A percentile compares a stretch with the other conserved stretches of the same genome.
phyloP scores from a whole-genome alignment of 768 basidiomycete genomes.

The Mycena albidolilacea region DNA sequence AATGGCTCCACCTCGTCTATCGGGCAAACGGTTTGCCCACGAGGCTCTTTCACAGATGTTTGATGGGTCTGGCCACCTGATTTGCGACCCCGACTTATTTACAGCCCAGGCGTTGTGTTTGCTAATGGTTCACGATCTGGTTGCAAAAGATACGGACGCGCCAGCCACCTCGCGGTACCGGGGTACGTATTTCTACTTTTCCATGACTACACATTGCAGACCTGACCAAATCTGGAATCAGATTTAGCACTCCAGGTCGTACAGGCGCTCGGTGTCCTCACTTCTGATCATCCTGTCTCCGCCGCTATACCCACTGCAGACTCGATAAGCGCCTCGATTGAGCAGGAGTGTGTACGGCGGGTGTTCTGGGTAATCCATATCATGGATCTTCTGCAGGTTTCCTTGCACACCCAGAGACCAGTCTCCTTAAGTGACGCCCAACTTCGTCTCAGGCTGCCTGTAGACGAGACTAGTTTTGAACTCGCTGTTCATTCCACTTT shows the following conservation, averaged over 20 bases:
- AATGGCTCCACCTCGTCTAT: constrained; percentile 53
- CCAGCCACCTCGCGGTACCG: constrained; percentile 63
- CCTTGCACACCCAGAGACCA: constrained; percentile 40
- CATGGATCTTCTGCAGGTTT: constrained; percentile 63
- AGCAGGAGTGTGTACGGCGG: constrained; percentile 85
- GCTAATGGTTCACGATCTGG: constrained; percentile 77
- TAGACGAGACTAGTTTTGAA: constrained; percentile 87
- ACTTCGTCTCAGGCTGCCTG: constrained; percentile 77
- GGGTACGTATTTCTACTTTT: constrained; percentile 53
- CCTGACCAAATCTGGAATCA: constrained; percentile 36
- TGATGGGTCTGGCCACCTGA: constrained; percentile 74
- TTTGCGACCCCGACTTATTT: constrained; percentile 74
- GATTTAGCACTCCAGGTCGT: constrained; percentile 79
- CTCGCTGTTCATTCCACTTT: constrained; percentile 72
- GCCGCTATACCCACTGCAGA: constrained; percentile 72
- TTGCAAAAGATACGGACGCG: constrained; percentile 58
- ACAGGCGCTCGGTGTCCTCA: constrained; percentile 75
- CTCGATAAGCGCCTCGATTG: constrained; percentile 73
- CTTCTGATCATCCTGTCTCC: constrained; percentile 71
- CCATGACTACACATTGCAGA: neutral
- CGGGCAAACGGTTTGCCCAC: constrained; percentile 59
- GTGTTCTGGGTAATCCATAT: constrained; percentile 86
- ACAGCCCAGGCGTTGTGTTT: constrained; percentile 85
- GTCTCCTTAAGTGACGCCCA: constrained; percentile 54
- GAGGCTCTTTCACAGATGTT: constrained; percentile 81